phyloP scores from a whole-genome alignment of 495 filamentous ascomycete genomes.

The Penicillium atrosanguineum region DNA sequence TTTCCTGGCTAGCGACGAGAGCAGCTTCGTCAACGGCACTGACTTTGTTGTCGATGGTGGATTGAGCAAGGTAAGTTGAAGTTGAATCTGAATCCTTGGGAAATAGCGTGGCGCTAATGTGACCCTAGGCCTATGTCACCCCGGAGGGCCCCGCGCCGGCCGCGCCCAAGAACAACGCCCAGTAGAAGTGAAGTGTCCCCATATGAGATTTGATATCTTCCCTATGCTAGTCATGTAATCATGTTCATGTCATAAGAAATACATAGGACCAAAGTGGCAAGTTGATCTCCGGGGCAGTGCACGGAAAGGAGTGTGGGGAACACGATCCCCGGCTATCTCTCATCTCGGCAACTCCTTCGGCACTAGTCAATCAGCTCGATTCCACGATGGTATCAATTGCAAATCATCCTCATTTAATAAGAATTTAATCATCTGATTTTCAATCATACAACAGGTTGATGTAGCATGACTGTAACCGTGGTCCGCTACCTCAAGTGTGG shows the following conservation, averaged over 20 bases:
- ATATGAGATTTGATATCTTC: background rate
- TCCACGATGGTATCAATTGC: background rate
- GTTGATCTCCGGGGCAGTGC: background rate
- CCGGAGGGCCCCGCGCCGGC: constrained; percentile 72
- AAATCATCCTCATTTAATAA: background rate
- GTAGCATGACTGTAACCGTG: background rate
- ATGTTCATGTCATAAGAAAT: background rate
- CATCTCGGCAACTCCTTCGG: background rate
- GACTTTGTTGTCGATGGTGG: constrained; percentile 98
- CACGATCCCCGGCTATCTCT: background rate
- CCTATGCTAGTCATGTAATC: background rate
- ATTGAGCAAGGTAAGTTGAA: constrained; percentile 69
- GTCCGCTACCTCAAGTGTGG: background rate
- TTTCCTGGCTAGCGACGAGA: constrained; percentile 92
- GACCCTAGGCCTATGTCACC: constrained; percentile 75
- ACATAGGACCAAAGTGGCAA: background rate
- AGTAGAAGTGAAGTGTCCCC: constrained; percentile 12
- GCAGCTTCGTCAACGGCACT: constrained; percentile 86
- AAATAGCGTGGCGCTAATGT: constrained; percentile 13
- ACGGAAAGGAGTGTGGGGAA: background rate
- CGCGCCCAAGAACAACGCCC: constrained; percentile 65
- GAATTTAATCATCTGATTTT: background rate
- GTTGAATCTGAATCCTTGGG: background rate
- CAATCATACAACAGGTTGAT: background rate
- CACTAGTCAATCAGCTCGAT: background rate